These are phyloP conservation scores for Coemansia sp. DNA, from an alignment of 192 early-diverging fungal species.

Conservation along the genomic window DNA sequence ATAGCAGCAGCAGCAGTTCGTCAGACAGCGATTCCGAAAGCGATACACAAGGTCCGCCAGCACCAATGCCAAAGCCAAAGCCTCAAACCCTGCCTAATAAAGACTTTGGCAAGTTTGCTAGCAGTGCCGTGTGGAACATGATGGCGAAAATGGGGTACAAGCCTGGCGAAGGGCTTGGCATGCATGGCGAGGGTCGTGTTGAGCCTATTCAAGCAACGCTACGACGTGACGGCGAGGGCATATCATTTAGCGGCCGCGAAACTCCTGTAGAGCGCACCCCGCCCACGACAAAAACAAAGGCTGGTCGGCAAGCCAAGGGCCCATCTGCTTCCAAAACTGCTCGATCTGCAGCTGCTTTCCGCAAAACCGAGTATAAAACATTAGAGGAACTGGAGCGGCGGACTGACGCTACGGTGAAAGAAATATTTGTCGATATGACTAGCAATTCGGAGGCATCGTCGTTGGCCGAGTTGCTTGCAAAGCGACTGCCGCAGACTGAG, in stretches of 20 bases:
- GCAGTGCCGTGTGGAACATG: conserved; percentile 73
- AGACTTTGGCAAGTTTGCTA: conserved; percentile 87
- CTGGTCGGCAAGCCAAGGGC: not conserved
- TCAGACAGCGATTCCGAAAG: not conserved
- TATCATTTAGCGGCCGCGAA: conserved; percentile 80
- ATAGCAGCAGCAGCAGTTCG: not conserved
- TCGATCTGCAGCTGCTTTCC: not conserved
- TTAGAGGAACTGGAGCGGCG: conserved; percentile 40
- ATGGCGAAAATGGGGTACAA: conserved; percentile 91
- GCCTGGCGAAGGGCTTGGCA: conserved; percentile 86
- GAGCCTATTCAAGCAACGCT: conserved; percentile 88
- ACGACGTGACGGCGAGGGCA: conserved; percentile 77
- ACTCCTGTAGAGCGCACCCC: conserved; percentile 33
- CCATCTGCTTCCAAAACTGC: not conserved
- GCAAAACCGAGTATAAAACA: conserved; percentile 29
- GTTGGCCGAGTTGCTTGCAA: conserved; percentile 34
- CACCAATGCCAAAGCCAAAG: not conserved
- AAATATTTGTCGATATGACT: conserved; percentile 52
- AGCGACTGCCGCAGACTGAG: conserved; percentile 20
- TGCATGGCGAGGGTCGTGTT: conserved; percentile 79
- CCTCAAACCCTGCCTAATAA: conserved; percentile 16
- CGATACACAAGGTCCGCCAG: not conserved
- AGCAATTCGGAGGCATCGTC: conserved; percentile 30
- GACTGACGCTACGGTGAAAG: conserved; percentile 26
- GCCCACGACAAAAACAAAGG: not conserved